Base-by-base conservation (phyloP, 2,329 filamentous ascomycete species). In the Colletotrichum kahawae region DNA sequence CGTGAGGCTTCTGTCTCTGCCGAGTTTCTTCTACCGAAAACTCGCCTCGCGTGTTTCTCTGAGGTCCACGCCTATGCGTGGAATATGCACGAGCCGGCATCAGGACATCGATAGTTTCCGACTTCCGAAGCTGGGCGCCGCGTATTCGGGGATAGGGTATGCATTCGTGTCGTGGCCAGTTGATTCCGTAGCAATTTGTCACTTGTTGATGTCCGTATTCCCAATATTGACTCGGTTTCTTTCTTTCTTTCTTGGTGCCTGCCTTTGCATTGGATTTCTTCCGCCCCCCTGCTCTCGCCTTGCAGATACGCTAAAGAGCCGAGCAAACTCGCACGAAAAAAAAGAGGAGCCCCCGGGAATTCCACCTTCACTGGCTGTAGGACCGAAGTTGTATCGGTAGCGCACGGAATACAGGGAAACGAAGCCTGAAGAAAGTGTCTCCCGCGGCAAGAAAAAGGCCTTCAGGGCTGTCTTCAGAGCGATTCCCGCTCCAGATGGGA, bases 361-460 rank as follows among this genome's bases (percentile, higher is more conserved):
- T 12, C 27, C 31, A 34, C n/a, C 29, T 33, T 18, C 18, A 18
- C 29, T 13, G 57, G 57, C 29, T 60, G 27, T 33, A 21, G 43
- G 43, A 48, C 43, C 43, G n/a, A 48, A 48, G 43, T 48, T 48
- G 43, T 48, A 48, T 48, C 43, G n/a, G n/a, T 21, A 48, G 43
- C 43, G 43, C 43, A 48, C 43, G 10, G 34, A 33, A 60, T 10
- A 60, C 57, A 33, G 57, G 31, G 57, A 60, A 60, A 18, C 18
- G 57, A 60, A 13, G 27, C 56, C 29, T 27, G 56, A 59, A 31
- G 24, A 59, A 13, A 31, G 16, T 33, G 29, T 10, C 43, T 48
- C 43, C 43, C 18, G n/a, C 56, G 56, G 56, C 74, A 79, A 81
- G 69, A 71, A 78, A 21, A 51, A 63, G 33, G 36, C 63, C 14